A percentile compares a stretch with the other conserved stretches of the same genome.
Conservation (phyloP, 1,139 yeast species). For the Petasospora fabianii region DNA sequence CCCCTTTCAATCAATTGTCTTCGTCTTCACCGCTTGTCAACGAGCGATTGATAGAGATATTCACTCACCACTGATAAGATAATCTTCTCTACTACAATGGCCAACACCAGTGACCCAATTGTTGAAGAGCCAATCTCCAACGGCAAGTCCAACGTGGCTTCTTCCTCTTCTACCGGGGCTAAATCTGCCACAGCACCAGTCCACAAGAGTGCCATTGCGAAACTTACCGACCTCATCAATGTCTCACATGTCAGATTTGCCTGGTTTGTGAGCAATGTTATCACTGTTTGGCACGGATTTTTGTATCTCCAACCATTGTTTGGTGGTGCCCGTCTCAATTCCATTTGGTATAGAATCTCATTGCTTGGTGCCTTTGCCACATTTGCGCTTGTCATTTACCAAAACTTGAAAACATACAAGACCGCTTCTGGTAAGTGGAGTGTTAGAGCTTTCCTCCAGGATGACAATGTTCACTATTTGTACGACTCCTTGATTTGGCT, state of each 20-base stretch:
- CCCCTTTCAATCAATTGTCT: no score
- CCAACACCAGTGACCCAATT: background rate
- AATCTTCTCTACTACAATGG: no score
- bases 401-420: constrained; percentile 29
- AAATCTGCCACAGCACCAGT: constrained; percentile 1
- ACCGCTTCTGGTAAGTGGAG: constrained; percentile 13
- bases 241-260: constrained; percentile 30
- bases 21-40: no score
- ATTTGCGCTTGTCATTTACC: constrained; percentile 74
- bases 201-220: constrained; percentile 1
- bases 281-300: constrained; percentile 53
- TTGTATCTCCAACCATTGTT: constrained; percentile 51
- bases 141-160: background rate
- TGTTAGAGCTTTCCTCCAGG: constrained; percentile 38
- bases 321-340: constrained; percentile 33
- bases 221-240: constrained; percentile 2
- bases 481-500: constrained; percentile 57
- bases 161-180: background rate
- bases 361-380: constrained; percentile 66
- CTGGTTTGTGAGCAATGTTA: constrained; percentile 58
- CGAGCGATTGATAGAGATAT: no score
- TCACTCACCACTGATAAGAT: no score
- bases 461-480: constrained; percentile 69
- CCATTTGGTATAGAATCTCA: constrained; percentile 55
- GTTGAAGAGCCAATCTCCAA: background rate